These are phyloP conservation scores for Mediolabrus comicus DNA, from an alignment of 108 stramenopile genomes.

Conservation along the genomic window DNA sequence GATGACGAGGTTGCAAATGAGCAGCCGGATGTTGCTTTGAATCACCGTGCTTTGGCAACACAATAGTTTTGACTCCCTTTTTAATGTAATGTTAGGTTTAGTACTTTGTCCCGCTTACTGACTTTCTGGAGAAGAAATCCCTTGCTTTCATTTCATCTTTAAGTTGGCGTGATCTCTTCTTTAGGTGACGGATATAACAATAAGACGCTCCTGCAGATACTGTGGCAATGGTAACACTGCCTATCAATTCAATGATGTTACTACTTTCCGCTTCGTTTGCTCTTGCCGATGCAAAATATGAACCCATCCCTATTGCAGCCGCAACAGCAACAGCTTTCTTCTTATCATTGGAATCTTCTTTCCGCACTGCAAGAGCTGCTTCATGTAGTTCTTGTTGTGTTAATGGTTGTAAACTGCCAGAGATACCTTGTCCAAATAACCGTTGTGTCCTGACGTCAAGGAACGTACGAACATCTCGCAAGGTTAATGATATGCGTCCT, in stretches of 20 bases:
- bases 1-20: slow-evolving; percentile 41
- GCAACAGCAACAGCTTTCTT: slow-evolving; percentile 27
- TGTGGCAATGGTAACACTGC: slow-evolving; percentile 1
- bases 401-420: not conserved
- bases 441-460: slow-evolving; percentile 51
- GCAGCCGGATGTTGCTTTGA: slow-evolving; percentile 4
- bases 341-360: slow-evolving; percentile 35
- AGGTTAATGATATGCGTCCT: slow-evolving; percentile 64
- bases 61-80: slow-evolving; percentile 2
- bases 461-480: slow-evolving; percentile 68
- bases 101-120: slow-evolving; percentile 71
- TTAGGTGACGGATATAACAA: slow-evolving; percentile 22
- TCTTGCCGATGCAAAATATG: slow-evolving; percentile 18
- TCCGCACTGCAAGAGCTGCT: slow-evolving; percentile 26
- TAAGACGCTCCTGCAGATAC: slow-evolving; percentile 31
- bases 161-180: slow-evolving; percentile 15
- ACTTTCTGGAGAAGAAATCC: slow-evolving; percentile 70
- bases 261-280: not conserved
- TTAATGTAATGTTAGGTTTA: not conserved
- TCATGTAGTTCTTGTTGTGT: not conserved
- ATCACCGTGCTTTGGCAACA: slow-evolving; percentile 13
- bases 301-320: slow-evolving; percentile 38
- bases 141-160: slow-evolving; percentile 60
- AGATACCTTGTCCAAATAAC: slow-evolving; percentile 71
- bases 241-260: slow-evolving; percentile 18